Conservation (phyloP, 1,139 yeast species). For the Casaregolazyma lundiana region DNA sequence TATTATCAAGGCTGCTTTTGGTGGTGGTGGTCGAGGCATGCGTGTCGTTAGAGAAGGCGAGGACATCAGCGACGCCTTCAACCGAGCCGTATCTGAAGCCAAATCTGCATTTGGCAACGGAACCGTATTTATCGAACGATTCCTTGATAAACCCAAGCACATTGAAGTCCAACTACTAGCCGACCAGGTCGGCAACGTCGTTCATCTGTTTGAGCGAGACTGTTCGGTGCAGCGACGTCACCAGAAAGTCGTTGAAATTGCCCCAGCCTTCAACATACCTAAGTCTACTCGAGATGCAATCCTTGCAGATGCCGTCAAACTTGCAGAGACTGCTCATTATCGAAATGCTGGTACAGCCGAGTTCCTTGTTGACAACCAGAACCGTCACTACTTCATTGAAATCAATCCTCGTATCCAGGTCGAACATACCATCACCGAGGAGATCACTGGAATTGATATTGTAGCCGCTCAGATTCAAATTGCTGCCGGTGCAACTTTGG, state of each 20-base stretch:
- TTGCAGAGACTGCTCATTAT: constrained; percentile 84
- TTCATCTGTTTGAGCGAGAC: constrained; percentile 95
- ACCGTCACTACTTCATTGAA: constrained; percentile 96
- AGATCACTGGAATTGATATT: constrained; percentile 95
- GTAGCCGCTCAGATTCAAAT: constrained; percentile 99
- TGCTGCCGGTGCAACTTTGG: constrained; percentile 96
- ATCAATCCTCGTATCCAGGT: constrained; percentile 98
- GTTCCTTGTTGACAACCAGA: constrained; percentile 87
- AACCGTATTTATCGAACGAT: constrained; percentile 95
- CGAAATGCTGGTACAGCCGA: constrained; percentile 99
- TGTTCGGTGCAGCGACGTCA: constrained; percentile 99
- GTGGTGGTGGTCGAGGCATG: constrained; percentile 99
- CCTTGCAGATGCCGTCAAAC: constrained; percentile 86
- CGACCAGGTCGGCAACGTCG: constrained; percentile 89
- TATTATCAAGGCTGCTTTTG: constrained; percentile 96
- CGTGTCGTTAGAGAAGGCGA: constrained; percentile 98
- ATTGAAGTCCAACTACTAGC: constrained; percentile 96
- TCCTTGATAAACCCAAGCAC: constrained; percentile 93
- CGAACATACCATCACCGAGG: constrained; percentile 98
- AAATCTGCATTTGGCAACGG: constrained; percentile 95
- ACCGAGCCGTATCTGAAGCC: constrained; percentile 93
- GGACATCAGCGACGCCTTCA: constrained; percentile 84
- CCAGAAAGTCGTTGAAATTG: constrained; percentile 98
- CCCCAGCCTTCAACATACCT: constrained; percentile 95
- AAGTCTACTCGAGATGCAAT: constrained; percentile 80